Base-by-base conservation (phyloP, 352 stramenopile species). In the Phytophthora cryptogea region DNA sequence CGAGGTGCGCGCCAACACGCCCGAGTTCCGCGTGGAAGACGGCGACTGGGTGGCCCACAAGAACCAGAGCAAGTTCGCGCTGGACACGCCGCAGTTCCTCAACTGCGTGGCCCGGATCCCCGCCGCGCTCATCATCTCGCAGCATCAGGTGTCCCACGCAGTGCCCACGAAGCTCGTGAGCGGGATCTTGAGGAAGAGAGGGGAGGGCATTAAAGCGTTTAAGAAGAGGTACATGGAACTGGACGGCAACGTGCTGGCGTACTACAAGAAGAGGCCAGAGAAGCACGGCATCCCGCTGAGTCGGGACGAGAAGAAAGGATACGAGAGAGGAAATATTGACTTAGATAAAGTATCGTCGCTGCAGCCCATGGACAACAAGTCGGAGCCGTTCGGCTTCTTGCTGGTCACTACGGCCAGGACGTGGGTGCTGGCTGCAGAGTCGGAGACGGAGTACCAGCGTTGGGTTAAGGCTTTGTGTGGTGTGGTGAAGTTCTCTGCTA, bases 221-320 rank as follows among this genome's bases (percentile, higher is more conserved):
- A 90, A 90, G 66, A 79, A 80, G 30, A 70, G 84, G 8, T 93
- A 89, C 80, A 91, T 93, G 80, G 84, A 93, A 52, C 61, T 93
- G 17, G 86, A 90, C 33, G 80, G 81, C 40, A 67, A 49, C 1
- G 23, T 86, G 9, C 47, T 93, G 23, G 74, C 80, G 8, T 93
- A 93, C 52, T 93, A 93, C 70, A 85, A 84, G 59, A 91, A 86
- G 54, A 90, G 89, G 57, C 84, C 84, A 1, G 79, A 89, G 56
- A 89, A 81, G 48, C 73, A 88, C 47, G 83, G 80, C 13, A 78
- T 89, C 28, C 80, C 79, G 20, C 61, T 92, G 0, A 83, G 62
- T 16, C 54, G 66, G 11, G 75, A 85, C 44, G 84, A 93, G 51
- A 93, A 93, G 67, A 89, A 86, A 61, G 48, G 68, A 7, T 83